Percentiles rank a stretch among this genome's conserved stretches.
Conservation (phyloP, 2,329 filamentous ascomycete genomes). For the Rutstroemia sp. region DNA sequence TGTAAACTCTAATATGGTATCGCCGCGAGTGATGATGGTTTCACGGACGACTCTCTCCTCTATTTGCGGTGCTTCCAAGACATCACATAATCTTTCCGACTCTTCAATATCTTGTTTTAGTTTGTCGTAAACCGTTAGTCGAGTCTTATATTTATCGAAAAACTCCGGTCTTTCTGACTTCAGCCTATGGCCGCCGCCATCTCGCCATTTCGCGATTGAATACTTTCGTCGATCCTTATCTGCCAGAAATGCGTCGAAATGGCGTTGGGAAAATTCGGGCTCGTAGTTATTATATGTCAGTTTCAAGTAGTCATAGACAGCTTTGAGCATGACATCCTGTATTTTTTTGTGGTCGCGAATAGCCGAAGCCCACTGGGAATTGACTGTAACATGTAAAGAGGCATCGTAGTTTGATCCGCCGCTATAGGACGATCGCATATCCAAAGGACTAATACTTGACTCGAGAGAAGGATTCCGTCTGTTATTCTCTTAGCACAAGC, state of each 20-base stretch:
- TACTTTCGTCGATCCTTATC: constrained; percentile 37
- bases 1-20: constrained; percentile 45
- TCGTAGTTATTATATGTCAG: constrained; percentile 41
- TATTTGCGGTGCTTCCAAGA: constrained; percentile 35
- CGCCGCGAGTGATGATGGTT: constrained; percentile 38
- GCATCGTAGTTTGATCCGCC: constrained; percentile 25
- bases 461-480: constrained; percentile 20
- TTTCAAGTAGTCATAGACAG: constrained; percentile 35
- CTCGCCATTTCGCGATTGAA: constrained; percentile 40
- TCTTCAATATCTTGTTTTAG: constrained; percentile 36
- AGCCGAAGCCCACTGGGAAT: constrained; percentile 30
- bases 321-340: constrained; percentile 36
- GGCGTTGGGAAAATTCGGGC: constrained; percentile 35
- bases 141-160: constrained; percentile 38
- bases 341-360: constrained; percentile 40
- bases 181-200: constrained; percentile 36
- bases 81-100: constrained; percentile 35
- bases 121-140: constrained; percentile 41
- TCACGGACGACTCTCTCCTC: constrained; percentile 36
- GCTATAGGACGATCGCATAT: constrained; percentile 19
- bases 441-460: constrained; percentile 16
- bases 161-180: constrained; percentile 39
- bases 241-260: constrained; percentile 37
- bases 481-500: constrained; percentile 13
- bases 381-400: constrained; percentile 16